Base-by-base conservation (phyloP, 805 yeast species). In the Gaillardinia entomophila region DNA sequence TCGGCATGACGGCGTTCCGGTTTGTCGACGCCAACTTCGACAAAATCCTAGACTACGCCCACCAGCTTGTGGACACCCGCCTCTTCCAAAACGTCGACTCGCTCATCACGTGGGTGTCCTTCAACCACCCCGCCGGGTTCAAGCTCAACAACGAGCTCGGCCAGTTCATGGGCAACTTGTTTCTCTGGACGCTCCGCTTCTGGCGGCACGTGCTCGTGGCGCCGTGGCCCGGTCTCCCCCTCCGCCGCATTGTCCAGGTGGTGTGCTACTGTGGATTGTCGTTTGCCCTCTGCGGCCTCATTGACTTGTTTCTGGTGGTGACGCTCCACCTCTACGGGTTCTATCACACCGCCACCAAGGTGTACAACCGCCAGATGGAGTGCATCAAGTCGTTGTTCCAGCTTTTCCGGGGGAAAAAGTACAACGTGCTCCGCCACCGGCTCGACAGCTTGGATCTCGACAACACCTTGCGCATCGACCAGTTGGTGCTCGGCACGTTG, bases 131-230 rank as follows among this genome's bases (percentile, higher is more conserved):
- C 0, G 95, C 90, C 12, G 98, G 98, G 3, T 78, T 92, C 46
- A 92, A 92, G 50, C 71, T 92, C 32, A 92, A 92, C 54, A 80
- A 77, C 37, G 96, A 88, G 48, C 66, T 92, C 13, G 85, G 96
- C 0, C 69, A 66, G 12, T 94, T 92, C 48, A 69, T 90, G 52
- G 96, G 96, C 23, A 95, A 87, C 36, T 58, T 92, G 30, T 82
- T 85, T 44, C 51, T 83, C 7, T 90, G 97, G 96, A 82, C 88
- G 10, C 68, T 89, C 17, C 75, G 75, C 28, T 75, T 82, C 39
- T 85, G 95, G 81, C 49, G 52, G 32, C 34, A 33, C 16, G 27
- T 46, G 3, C 35, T 41, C 26, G 37, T 24, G 15, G 32, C 24
- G n/a, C 19, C 29, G 13, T 16, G 40, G 16, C 24, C 38, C 18